A percentile compares a stretch with the other conserved stretches of the same genome.
Evolutionary conservation across 1,139 yeast genomes (phyloP).

Genomic region (Yamadazyma pseudoaaseri): DNA sequence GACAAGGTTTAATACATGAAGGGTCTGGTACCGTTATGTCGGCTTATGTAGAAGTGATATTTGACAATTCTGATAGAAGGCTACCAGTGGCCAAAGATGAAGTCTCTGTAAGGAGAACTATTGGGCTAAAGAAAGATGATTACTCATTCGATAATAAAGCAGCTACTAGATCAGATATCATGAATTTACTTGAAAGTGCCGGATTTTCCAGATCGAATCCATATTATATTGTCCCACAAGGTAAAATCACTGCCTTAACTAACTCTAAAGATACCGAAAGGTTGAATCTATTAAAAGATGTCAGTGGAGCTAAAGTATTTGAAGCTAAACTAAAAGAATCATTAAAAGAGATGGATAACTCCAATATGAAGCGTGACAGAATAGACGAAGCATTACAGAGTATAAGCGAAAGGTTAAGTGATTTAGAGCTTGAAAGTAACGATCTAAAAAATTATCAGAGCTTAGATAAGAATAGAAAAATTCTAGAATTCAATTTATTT

Average conservation of each 20-base stretch:
- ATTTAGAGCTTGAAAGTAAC: constrained; percentile 76
- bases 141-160: constrained; percentile 76
- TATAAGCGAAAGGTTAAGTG: constrained; percentile 70
- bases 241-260: constrained; percentile 80
- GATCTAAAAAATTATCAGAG: constrained; percentile 71
- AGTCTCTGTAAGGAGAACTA: constrained; percentile 77
- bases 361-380: constrained; percentile 67
- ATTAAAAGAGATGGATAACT: constrained; percentile 71
- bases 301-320: constrained; percentile 92
- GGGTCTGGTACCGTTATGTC: constrained; percentile 92
- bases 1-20: constrained; percentile 85
- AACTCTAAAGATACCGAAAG: constrained; percentile 87
- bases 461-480: constrained; percentile 66
- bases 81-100: constrained; percentile 71
- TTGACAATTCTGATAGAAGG: constrained; percentile 77
- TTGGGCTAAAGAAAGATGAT: constrained; percentile 91
- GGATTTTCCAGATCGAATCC: constrained; percentile 92
- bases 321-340: constrained; percentile 81
- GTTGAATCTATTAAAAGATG: constrained; percentile 76
- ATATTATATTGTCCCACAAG: constrained; percentile 96
- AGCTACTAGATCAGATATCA: constrained; percentile 77
- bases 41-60: constrained; percentile 87
- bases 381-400: constrained; percentile 73
- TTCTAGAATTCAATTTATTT: constrained; percentile 71
- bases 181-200: constrained; percentile 83